Evolutionary conservation across 2,329 filamentous ascomycete species (phyloP).

Genomic region (Fusarium chaquense): DNA sequence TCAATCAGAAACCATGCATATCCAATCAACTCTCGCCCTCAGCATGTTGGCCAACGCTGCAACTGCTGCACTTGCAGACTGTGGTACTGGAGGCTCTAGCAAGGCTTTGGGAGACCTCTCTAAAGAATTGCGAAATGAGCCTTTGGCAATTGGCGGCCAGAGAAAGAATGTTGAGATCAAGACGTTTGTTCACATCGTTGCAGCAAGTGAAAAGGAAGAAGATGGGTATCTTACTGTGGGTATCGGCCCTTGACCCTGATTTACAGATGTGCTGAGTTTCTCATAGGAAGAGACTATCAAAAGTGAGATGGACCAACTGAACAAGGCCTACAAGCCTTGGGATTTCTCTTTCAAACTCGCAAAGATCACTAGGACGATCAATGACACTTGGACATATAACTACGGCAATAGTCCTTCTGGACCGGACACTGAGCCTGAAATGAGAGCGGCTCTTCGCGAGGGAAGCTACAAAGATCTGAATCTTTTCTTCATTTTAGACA

Average conservation of each 20-base stretch:
- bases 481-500: constrained; percentile 12
- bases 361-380: constrained; percentile 19
- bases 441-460: constrained; percentile 11
- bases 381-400: constrained; percentile 4
- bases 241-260: background rate
- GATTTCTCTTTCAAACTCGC: constrained; percentile 22
- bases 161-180: constrained; percentile 13
- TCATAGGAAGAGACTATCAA: constrained; percentile 7
- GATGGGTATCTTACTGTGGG: constrained; percentile 16
- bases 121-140: background rate
- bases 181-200: constrained; percentile 26
- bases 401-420: background rate
- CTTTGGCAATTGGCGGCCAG: background rate
- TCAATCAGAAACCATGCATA: background rate
- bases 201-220: constrained; percentile 24
- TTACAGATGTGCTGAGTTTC: background rate
- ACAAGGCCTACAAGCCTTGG: constrained; percentile 11
- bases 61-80: background rate
- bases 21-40: constrained; percentile 13
- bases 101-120: background rate
- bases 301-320: constrained; percentile 8
- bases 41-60: background rate
- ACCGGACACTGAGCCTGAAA: background rate
- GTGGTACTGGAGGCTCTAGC: constrained; percentile 13
- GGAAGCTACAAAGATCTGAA: constrained; percentile 30